These are phyloP conservation scores for Zymoseptoria ardabiliae DNA, from an alignment of 2,329 filamentous ascomycete species.

Conservation along the genomic window DNA sequence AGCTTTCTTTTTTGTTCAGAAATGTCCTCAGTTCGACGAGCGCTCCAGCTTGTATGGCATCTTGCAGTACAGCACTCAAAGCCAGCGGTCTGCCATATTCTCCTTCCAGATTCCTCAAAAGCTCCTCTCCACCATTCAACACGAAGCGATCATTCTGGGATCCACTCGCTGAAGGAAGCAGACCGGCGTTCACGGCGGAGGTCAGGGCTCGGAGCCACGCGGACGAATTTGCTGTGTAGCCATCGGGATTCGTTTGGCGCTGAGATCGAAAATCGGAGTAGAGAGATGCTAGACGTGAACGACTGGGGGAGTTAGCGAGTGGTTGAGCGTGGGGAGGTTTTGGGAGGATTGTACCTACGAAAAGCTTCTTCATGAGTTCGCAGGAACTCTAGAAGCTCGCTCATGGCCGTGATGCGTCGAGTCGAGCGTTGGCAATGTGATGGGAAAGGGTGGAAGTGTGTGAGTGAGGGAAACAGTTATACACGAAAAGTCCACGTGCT, in stretches of 20 bases:
- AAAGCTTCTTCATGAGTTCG: conserved; percentile 44
- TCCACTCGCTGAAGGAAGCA: conserved; percentile 39
- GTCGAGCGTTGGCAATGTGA: neutral
- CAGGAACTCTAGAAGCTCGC: conserved; percentile 55
- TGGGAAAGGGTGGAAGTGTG: neutral
- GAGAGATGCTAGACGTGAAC: conserved; percentile 71
- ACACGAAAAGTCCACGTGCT: neutral
- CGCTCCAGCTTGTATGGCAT: conserved; percentile 61
- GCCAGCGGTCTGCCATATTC: conserved; percentile 77
- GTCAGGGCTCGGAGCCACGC: conserved; percentile 72
- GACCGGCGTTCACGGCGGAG: conserved; percentile 59
- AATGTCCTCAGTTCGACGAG: conserved; percentile 69
- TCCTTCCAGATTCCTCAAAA: conserved; percentile 66
- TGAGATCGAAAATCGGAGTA: conserved; percentile 81
- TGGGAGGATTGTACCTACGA: conserved; percentile 33
- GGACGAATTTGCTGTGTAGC: conserved; percentile 69
- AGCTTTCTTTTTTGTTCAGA: conserved; percentile 55
- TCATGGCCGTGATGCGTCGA: conserved; percentile 11
- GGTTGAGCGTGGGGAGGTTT: conserved; percentile 1
- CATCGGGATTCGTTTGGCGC: conserved; percentile 71
- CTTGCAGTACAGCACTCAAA: conserved; percentile 68
- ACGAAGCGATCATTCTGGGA: conserved; percentile 42
- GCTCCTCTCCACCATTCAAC: conserved; percentile 50
- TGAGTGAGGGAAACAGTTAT: neutral
- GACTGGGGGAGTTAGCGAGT: conserved; percentile 31